These are phyloP conservation scores for Trichophyton mentagrophytes DNA, from an alignment of 2,329 filamentous ascomycete species.

Conservation along the genomic window DNA sequence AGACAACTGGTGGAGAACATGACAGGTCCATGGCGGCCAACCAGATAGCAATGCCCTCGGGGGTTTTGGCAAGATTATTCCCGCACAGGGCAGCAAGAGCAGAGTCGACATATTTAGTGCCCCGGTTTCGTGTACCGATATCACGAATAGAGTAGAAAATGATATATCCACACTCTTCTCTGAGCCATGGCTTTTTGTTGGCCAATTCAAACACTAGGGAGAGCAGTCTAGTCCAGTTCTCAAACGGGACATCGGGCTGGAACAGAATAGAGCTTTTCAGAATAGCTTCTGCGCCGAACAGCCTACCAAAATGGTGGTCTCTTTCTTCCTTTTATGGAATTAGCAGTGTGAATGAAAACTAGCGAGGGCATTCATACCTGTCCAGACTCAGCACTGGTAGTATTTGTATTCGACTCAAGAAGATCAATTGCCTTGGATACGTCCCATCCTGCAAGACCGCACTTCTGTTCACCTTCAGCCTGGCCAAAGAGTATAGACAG, in stretches of 20 bases:
- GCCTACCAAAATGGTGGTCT: constrained; percentile 69
- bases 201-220: constrained; percentile 61
- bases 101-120: constrained; percentile 42
- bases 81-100: constrained; percentile 51
- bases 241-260: constrained; percentile 38
- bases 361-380: constrained; percentile 30
- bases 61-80: constrained; percentile 60
- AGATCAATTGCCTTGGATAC: constrained; percentile 38
- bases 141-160: constrained; percentile 59
- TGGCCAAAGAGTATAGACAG: constrained; percentile 53
- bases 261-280: constrained; percentile 67
- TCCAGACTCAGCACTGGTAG: constrained; percentile 40
- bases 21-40: constrained; percentile 55
- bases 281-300: constrained; percentile 80
- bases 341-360: neutral
- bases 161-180: constrained; percentile 75
- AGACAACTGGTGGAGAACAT: constrained; percentile 50
- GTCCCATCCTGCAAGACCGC: constrained; percentile 21
- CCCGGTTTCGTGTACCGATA: constrained; percentile 26
- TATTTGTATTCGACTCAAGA: constrained; percentile 40
- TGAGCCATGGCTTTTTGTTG: constrained; percentile 74
- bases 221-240: constrained; percentile 48
- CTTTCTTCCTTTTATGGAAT: constrained; percentile 60
- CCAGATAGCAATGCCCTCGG: constrained; percentile 86
- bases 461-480: constrained; percentile 14